Conservation (phyloP, 495 filamentous ascomycete genomes). For the Neurospora cerealis region DNA sequence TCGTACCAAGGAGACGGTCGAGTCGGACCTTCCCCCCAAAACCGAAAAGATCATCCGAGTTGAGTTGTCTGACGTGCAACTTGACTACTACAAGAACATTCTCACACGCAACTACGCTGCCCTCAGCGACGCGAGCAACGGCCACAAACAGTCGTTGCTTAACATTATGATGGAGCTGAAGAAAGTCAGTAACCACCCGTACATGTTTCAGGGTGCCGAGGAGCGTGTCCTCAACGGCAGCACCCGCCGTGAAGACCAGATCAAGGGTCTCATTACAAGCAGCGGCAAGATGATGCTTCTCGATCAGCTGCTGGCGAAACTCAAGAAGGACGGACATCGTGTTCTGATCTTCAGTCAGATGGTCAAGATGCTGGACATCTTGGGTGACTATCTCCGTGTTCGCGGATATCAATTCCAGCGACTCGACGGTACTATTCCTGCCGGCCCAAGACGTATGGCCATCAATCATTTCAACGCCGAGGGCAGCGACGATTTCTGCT, state of each 20-base stretch:
- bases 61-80: conserved; percentile 86
- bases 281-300: conserved; percentile 99
- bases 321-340: conserved; percentile 84
- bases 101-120: conserved; percentile 93
- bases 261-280: conserved; percentile 84
- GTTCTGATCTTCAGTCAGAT: conserved; percentile 99
- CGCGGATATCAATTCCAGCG: conserved; percentile 88
- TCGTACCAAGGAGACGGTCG: conserved; percentile 94
- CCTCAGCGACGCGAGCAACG: conserved; percentile 77
- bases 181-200: conserved; percentile 96
- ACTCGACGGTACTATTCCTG: conserved; percentile 88
- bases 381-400: conserved; percentile 83
- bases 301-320: conserved; percentile 81
- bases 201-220: conserved; percentile 92
- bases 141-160: conserved; percentile 84
- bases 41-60: conserved; percentile 98
- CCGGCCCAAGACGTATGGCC: conserved; percentile 71
- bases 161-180: conserved; percentile 99
- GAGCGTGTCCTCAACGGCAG: conserved; percentile 71
- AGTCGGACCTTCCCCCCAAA: conserved; percentile 91
- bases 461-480: conserved; percentile 98
- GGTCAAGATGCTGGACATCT: conserved; percentile 96
- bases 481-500: conserved; percentile 89
- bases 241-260: conserved; percentile 70
- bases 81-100: conserved; percentile 98